Base-by-base conservation (phyloP, 108 stramenopile species). In the Cyclotella choctawhatcheeana region DNA sequence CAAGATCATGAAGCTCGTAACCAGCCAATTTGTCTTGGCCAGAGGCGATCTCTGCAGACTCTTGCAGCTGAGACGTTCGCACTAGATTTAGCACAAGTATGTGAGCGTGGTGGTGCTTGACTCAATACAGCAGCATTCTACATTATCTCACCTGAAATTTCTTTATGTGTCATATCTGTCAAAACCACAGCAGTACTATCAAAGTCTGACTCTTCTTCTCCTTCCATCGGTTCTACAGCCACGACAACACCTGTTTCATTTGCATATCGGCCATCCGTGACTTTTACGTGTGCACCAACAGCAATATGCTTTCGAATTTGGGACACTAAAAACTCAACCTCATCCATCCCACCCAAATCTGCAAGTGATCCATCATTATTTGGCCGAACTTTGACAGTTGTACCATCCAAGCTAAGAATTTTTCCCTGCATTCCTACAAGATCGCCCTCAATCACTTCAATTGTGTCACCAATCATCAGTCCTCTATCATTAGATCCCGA, bases 181-280 rank as follows among this genome's bases (percentile, higher is more conserved):
- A 96, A 80, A 32, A 96, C 85, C 58, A 96, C 89, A n/a, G 95
- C 95, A 10, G 90, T 92, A 27, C 78, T 87, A 61, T 96, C 91
- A 34, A 70, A 80, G 21, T 79, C 77, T 18, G 78, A 64, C 21
- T 43, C 70, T 24, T 69, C 85, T 48, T 91, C 92, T 5, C 93
- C 92, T 33, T 94, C 93, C 27, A 89, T 50, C 48, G 82, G 62
- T 69, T 93, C 93, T 16, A 97, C 86, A 25, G 89, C 90, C 14
- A 96, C 93, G 22, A 99, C 96, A 44, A 85, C 91, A 69, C 98
- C 98, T 18, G 98, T 99, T 73, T 97, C 96, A 62, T 97, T 97
- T 24, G 92, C 85, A 77, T 96, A 97, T 22, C 92, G 81, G 32
- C 99, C 97, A 75, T 95, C 96, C 34, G 88, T 95, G 17, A 99